phyloP scores from a whole-genome alignment of 2,329 filamentous ascomycete species.

The Piedraia hortae region DNA sequence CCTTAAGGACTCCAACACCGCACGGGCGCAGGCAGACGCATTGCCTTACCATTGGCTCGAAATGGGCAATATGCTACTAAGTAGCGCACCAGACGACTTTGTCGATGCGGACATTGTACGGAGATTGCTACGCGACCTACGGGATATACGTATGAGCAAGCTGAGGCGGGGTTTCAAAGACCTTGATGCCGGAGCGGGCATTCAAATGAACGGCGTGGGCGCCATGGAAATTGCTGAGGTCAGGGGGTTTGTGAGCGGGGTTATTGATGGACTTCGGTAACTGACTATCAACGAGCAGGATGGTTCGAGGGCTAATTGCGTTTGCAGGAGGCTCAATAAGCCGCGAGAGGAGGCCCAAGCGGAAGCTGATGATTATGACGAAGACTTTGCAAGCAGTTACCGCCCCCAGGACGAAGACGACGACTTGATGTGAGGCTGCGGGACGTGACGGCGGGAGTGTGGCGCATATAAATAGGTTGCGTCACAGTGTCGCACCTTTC shows the following conservation, averaged over 20 bases:
- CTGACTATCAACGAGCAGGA: constrained; percentile 1
- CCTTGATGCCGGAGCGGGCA: constrained; percentile 41
- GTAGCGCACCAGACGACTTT: constrained; percentile 64
- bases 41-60: constrained; percentile 94
- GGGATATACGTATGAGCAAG: constrained; percentile 75
- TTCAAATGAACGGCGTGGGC: constrained; percentile 59
- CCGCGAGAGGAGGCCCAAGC: constrained; percentile 50
- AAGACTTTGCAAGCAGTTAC: constrained; percentile 21
- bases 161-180: constrained; percentile 47
- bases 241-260: constrained; percentile 54
- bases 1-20: constrained; percentile 39
- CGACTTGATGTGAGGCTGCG: constrained; percentile 24
- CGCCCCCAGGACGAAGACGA: constrained; percentile 29
- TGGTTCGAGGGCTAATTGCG: neutral
- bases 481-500: neutral
- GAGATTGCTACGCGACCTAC: constrained; percentile 47
- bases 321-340: constrained; percentile 42
- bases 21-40: constrained; percentile 35
- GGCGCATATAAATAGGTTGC: too few relatives aligned
- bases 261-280: constrained; percentile 56
- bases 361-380: constrained; percentile 34
- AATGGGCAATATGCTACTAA: constrained; percentile 60
- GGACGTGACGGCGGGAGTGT: too few relatives aligned
- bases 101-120: constrained; percentile 45
- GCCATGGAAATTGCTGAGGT: constrained; percentile 82